These are phyloP conservation scores for Zoysia pacifica DNA, from an alignment of 176 grass and related monocot species.

Conservation along the genomic window DNA sequence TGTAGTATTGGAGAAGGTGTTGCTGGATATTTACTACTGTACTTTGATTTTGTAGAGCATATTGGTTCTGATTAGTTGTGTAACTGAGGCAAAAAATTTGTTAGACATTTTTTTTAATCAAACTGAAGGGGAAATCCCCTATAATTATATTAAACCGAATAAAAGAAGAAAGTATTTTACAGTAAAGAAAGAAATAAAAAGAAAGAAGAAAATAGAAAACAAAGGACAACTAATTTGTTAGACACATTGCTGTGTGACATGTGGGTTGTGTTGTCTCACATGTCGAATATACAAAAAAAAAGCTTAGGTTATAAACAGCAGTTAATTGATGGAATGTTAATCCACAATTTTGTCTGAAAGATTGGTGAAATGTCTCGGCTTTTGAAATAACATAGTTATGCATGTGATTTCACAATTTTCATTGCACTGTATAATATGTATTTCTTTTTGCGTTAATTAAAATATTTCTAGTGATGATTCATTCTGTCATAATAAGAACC, in stretches of 20 bases:
- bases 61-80: background rate
- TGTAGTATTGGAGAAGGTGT: slow-evolving; percentile 17
- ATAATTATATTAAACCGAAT: too few species aligned
- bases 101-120: too few species aligned
- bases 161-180: background rate
- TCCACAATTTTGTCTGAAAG: slow-evolving; percentile 30
- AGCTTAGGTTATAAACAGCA: slow-evolving; percentile 8
- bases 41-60: background rate
- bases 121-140: too few species aligned
- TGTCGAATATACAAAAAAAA: background rate
- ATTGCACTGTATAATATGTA: background rate
- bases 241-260: background rate
- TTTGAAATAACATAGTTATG: background rate
- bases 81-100: too few species aligned
- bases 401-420: slow-evolving; percentile 10
- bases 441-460: background rate
- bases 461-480: background rate
- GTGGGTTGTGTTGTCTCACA: slow-evolving; percentile 8
- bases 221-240: background rate
- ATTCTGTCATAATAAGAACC: slow-evolving; percentile 1
- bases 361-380: background rate
- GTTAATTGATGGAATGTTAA: background rate
- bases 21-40: background rate
- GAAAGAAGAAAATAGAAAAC: too few species aligned
- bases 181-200: too few species aligned